phyloP scores from a whole-genome alignment of 2,329 filamentous ascomycete genomes.

The Cercospora nicotianae region DNA sequence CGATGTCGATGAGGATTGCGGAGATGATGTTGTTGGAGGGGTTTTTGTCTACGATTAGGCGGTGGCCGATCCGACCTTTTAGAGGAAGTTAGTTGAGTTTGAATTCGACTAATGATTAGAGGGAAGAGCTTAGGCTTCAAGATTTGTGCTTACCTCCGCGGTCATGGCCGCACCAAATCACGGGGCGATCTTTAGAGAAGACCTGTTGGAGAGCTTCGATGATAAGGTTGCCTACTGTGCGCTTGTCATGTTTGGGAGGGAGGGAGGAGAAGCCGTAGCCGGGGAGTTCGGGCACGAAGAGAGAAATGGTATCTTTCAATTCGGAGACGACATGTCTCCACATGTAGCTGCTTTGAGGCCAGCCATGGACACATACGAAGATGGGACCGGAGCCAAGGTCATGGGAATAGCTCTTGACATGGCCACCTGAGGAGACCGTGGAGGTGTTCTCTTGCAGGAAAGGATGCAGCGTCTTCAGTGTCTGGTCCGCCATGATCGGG shows the following conservation, averaged over 20 bases:
- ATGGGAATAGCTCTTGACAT: constrained; percentile 38
- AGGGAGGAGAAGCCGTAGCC: constrained; percentile 50
- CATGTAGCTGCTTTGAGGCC: constrained; percentile 46
- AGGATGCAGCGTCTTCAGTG: constrained; percentile 33
- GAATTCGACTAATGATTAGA: background rate
- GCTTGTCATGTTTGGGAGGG: constrained; percentile 41
- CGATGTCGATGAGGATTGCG: constrained; percentile 51
- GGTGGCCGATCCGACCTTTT: constrained; percentile 47
- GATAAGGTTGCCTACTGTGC: constrained; percentile 45
- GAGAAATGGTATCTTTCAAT: constrained; percentile 43
- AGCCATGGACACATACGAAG: constrained; percentile 49
- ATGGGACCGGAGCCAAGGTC: constrained; percentile 40
- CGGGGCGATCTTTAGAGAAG: constrained; percentile 37
- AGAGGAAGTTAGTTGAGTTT: background rate
- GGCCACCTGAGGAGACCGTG: constrained; percentile 33
- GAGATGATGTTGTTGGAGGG: constrained; percentile 42
- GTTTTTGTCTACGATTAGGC: constrained; percentile 47
- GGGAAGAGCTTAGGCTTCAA: too few relatives aligned
- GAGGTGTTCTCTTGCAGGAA: constrained; percentile 35
- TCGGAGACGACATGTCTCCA: constrained; percentile 41
- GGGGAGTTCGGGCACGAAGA: constrained; percentile 51
- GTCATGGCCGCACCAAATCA: constrained; percentile 54
- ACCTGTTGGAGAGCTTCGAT: constrained; percentile 42
- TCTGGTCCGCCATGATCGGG: constrained; percentile 29
- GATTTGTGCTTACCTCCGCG: constrained; percentile 45